Evolutionary conservation across 2,329 filamentous ascomycete genomes (phyloP), one percentile per base, ranked within the genome.

Genomic region (Colletotrichum tofieldiae): DNA sequence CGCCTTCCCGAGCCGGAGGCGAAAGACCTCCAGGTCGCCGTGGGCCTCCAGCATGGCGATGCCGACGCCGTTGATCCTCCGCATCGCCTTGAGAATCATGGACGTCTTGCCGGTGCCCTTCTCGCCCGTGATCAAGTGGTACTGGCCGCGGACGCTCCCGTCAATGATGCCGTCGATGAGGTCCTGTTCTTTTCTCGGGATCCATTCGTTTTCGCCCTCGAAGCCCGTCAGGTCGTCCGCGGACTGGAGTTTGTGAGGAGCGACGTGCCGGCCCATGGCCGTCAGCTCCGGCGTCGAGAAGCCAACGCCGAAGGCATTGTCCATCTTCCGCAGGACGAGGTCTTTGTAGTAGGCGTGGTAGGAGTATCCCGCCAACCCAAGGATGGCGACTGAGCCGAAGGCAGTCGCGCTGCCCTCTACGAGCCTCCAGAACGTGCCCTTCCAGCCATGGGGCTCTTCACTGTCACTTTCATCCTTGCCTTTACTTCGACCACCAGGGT

Each of bases 91-190:
- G 43, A 93, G 87, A 11, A 93, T 82, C 92, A 93, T 93, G 29
- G 90, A 92, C 1, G 90, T 91, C 82, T 93, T 93, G 2, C 92
- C 92, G 0, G 91, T 93, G 1, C 92, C 92, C 78, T 93, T 93
- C 78, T 93, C 91, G 62, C 91, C 91, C 6, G 93, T 86, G 5
- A 93, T 83, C 3, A 93, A 83, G 79, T 92, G 91, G 77, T 93
- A 93, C 74, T 91, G 89, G 37, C 92, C 92, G 64, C 84, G 83
- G 9, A 83, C 80, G 35, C 86, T 81, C 7, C 92, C 92, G 60
- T 84, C 81, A 49, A 93, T 84, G 72, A 93, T 93, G 8, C 82
- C 83, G 77, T 93, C 88, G 69, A 93, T 88, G 72, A 85, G 86
- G 1, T 83, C 79, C 77, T 93, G 92, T 81, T 93, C 91, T 41